Conservation (phyloP, 2,329 filamentous ascomycete genomes). For the Fusarium subglutinans region DNA sequence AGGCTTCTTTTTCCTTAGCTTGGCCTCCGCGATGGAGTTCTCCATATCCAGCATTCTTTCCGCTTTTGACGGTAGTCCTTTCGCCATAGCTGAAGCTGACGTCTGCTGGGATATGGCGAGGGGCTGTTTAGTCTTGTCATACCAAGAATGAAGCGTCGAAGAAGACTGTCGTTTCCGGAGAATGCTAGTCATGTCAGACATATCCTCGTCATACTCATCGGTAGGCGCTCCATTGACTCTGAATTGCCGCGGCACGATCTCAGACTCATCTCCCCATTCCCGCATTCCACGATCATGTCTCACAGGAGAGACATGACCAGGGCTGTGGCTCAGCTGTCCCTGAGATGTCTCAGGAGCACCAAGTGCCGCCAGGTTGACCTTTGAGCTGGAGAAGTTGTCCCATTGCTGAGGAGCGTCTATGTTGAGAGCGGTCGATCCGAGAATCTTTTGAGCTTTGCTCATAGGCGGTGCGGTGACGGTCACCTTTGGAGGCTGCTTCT, state of each 20-base stretch:
- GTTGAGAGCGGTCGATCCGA: constrained; percentile 39
- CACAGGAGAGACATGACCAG: constrained; percentile 14
- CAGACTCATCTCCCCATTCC: constrained; percentile 43
- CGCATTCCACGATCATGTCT: constrained; percentile 21
- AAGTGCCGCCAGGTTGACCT: constrained; percentile 28
- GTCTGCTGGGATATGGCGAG: constrained; percentile 68
- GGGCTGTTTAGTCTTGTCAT: constrained; percentile 65
- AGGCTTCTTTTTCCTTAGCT: constrained; percentile 54
- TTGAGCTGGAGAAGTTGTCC: constrained; percentile 38
- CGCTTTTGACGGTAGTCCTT: constrained; percentile 60
- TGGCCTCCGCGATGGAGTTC: constrained; percentile 36
- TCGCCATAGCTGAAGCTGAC: constrained; percentile 67
- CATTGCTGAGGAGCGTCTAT: constrained; percentile 34
- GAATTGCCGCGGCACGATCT: constrained; percentile 40
- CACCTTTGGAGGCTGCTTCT: constrained; percentile 43
- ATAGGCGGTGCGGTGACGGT: constrained; percentile 41
- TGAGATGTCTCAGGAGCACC: constrained; percentile 21
- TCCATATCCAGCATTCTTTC: constrained; percentile 59
- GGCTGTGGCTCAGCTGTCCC: not conserved
- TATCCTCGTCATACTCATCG: constrained; percentile 40
- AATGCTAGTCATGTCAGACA: constrained; percentile 54
- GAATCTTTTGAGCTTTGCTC: constrained; percentile 43
- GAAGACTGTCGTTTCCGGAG: constrained; percentile 60
- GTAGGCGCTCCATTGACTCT: constrained; percentile 21
- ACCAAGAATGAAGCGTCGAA: constrained; percentile 66